Conservation (phyloP, 1,284 basidiomycete genomes). For the Lentinula novae-zelandiae region DNA sequence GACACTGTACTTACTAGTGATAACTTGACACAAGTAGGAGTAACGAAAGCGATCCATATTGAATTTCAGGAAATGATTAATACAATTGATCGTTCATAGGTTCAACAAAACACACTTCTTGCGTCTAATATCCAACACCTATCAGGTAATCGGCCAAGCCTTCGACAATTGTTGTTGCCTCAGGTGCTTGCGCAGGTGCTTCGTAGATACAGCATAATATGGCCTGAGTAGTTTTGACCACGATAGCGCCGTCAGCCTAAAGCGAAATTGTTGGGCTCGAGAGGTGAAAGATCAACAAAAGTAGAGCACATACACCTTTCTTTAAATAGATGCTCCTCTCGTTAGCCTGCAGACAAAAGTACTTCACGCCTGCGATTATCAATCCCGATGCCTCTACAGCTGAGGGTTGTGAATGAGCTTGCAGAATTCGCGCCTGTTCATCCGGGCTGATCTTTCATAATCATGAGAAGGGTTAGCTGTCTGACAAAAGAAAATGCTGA, state of each 20-base stretch:
- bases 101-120: not conserved
- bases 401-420: constrained; percentile 48
- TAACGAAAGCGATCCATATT: not conserved
- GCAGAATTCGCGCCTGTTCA: constrained; percentile 72
- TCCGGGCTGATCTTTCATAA: constrained; percentile 59
- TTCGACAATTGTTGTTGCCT: constrained; percentile 74
- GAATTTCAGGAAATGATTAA: not conserved
- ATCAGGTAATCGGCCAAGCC: constrained; percentile 81
- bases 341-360: constrained; percentile 66
- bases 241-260: constrained; percentile 76
- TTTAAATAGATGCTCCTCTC: constrained; percentile 74
- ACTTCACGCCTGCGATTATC: constrained; percentile 75
- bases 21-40: not conserved
- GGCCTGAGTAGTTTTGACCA: constrained; percentile 89
- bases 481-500: constrained; percentile 35
- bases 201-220: constrained; percentile 81
- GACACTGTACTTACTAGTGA: too few species aligned
- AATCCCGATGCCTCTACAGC: constrained; percentile 59
- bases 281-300: not conserved
- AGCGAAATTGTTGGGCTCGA: not conserved
- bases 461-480: not conserved
- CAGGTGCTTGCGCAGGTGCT: constrained; percentile 67
- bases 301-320: constrained; percentile 55
- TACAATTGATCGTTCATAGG: not conserved
- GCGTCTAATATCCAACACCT: constrained; percentile 48